phyloP scores from a whole-genome alignment of 192 early-diverging fungal species.

The Physocladia obscura region DNA sequence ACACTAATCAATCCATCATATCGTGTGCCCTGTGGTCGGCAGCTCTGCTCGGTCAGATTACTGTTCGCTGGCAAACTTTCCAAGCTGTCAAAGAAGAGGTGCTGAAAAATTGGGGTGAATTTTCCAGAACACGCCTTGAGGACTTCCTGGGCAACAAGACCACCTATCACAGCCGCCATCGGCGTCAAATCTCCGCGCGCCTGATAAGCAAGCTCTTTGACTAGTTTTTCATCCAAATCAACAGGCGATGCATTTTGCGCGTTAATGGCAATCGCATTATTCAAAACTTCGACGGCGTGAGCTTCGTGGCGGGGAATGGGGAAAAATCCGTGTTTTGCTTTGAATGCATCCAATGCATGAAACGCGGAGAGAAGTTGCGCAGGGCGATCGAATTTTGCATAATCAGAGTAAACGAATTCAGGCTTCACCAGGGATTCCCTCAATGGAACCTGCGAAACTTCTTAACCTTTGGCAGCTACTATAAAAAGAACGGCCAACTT shows the following conservation, averaged over 20 bases:
- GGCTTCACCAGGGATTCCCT: conserved; percentile 75
- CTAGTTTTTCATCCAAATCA: conserved; percentile 78
- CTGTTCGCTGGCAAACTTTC: conserved; percentile 84
- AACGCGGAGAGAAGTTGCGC: conserved; percentile 88
- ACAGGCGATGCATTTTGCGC: conserved; percentile 57
- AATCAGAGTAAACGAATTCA: conserved; percentile 87
- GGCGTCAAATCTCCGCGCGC: conserved; percentile 89
- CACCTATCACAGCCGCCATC: conserved; percentile 95
- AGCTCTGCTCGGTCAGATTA: conserved; percentile 66
- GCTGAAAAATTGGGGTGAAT: conserved; percentile 89
- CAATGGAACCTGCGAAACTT: conserved; percentile 56
- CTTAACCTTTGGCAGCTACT: not conserved
- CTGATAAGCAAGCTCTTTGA: conserved; percentile 84
- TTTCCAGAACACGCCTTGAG: conserved; percentile 98
- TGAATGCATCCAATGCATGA: conserved; percentile 88
- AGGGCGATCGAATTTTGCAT: conserved; percentile 97
- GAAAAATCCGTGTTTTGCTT: conserved; percentile 55
- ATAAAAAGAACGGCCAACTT: conserved; percentile 35
- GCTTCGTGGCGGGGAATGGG: conserved; percentile 84
- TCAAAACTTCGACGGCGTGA: conserved; percentile 81
- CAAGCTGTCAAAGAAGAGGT: conserved; percentile 95
- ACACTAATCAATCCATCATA: conserved; percentile 97
- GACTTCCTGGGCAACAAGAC: conserved; percentile 95
- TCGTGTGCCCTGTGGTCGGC: conserved; percentile 80
- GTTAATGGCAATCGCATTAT: conserved; percentile 73